Percentiles rank a stretch among this genome's conserved stretches.
phyloP scores from a whole-genome alignment of 306 rosid species.

The Pachyrhizus erosus region DNA sequence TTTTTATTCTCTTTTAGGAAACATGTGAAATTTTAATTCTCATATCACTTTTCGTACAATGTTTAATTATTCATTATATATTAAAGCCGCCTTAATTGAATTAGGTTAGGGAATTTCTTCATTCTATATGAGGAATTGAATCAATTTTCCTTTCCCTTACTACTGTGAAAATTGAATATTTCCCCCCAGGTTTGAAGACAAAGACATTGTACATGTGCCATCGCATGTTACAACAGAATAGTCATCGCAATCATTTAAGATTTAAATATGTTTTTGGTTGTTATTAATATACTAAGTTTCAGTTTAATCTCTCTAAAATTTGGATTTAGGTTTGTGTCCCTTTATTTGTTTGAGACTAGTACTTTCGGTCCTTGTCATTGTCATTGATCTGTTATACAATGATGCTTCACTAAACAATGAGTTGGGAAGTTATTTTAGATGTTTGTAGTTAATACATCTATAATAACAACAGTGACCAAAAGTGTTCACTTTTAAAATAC shows the following conservation, averaged over 20 bases:
- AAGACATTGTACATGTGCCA: not conserved
- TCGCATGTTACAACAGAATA: not conserved
- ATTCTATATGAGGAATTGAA: slow-evolving; percentile 1
- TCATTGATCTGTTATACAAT: not conserved
- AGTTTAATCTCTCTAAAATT: not conserved
- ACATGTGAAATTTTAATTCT: not conserved
- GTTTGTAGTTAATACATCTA: not conserved
- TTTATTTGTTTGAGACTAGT: not conserved
- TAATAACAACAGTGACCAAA: not conserved
- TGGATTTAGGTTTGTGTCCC: not conserved
- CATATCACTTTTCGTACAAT: not conserved
- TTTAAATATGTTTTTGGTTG: not conserved
- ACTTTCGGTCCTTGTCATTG: not conserved
- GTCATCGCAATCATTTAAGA: not conserved
- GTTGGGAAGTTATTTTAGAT: slow-evolving; percentile 5
- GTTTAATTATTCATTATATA: not conserved
- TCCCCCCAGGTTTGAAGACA: not conserved
- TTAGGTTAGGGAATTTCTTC: not conserved
- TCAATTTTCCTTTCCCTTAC: not conserved
- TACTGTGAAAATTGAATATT: not conserved
- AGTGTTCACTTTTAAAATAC: not conserved
- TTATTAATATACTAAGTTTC: not conserved
- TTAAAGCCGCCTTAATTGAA: not conserved
- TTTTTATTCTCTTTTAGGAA: not conserved
- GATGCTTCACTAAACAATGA: not conserved